phyloP scores from a whole-genome alignment of 306 rosid genomes.

The Malus domestica region DNA sequence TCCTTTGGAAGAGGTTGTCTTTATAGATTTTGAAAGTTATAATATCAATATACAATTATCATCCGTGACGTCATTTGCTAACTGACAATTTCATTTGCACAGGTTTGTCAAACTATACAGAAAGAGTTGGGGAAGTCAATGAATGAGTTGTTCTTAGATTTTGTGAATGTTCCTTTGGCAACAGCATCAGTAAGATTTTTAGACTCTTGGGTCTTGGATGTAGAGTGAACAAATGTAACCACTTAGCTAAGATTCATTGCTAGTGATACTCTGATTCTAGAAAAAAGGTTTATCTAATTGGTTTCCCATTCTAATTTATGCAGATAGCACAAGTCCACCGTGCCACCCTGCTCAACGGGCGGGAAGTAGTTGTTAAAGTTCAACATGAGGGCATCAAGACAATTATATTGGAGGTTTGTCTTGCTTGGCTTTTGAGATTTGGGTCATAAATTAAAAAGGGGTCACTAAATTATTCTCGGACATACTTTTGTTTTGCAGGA shows the following conservation, averaged over 20 bases:
- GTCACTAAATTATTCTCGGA: slow-evolving; percentile 14
- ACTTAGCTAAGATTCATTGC: slow-evolving; percentile 8
- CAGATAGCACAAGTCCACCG: slow-evolving; percentile 99
- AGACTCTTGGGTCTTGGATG: slow-evolving; percentile 7
- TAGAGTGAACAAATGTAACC: slow-evolving; percentile 17
- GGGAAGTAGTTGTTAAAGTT: slow-evolving; percentile 91
- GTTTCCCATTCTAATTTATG: slow-evolving; percentile 20
- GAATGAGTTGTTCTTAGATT: slow-evolving; percentile 67
- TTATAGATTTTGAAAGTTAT: background rate
- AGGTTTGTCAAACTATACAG: slow-evolving; percentile 68
- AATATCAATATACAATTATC: background rate
- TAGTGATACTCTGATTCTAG: background rate
- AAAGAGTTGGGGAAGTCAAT: slow-evolving; percentile 83
- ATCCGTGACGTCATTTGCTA: slow-evolving; percentile 8
- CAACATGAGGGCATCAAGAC: slow-evolving; percentile 84
- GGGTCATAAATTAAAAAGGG: slow-evolving; percentile 19
- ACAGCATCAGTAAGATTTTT: slow-evolving; percentile 85
- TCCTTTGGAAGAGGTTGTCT: slow-evolving; percentile 76
- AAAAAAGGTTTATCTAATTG: background rate
- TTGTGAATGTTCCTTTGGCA: slow-evolving; percentile 75
- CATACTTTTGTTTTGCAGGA: slow-evolving; percentile 50
- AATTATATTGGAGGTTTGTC: slow-evolving; percentile 76
- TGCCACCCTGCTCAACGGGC: slow-evolving; percentile 81
- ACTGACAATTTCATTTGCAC: slow-evolving; percentile 24
- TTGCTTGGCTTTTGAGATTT: slow-evolving; percentile 21